Percentiles rank a stretch among this genome's conserved stretches.
phyloP scores from a whole-genome alignment of 2,329 filamentous ascomycete genomes.

The Microdochium bolleyi region DNA sequence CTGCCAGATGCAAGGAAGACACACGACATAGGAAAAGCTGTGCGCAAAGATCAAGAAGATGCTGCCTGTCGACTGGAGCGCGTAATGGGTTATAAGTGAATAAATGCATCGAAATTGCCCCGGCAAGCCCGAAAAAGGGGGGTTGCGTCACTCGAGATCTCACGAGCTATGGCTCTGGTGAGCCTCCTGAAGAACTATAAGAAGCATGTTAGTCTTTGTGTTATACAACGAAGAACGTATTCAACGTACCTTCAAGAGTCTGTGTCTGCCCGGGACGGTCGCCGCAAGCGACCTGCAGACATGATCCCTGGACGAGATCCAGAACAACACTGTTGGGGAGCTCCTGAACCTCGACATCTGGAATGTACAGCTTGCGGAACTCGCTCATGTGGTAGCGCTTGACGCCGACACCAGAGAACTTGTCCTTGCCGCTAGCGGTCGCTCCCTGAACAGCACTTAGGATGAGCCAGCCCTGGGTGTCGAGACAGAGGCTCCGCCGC shows the following conservation, averaged over 20 bases:
- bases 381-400: conserved; percentile 83
- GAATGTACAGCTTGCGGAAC: conserved; percentile 70
- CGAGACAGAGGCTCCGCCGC: conserved; percentile 78
- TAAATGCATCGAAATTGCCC: too few relatives aligned
- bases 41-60: too few relatives aligned
- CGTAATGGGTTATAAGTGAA: too few relatives aligned
- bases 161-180: conserved; percentile 2
- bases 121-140: too few relatives aligned
- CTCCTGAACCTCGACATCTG: conserved; percentile 88
- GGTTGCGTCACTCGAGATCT: too few relatives aligned
- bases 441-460: conserved; percentile 60
- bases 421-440: conserved; percentile 46
- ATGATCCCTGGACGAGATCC: conserved; percentile 53
- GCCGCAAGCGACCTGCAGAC: conserved; percentile 56
- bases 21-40: too few relatives aligned
- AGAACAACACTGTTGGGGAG: conserved; percentile 74
- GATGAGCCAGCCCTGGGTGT: conserved; percentile 75
- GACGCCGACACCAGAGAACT: conserved; percentile 33
- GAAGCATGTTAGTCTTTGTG: conserved; percentile 13
- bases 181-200: conserved; percentile 30
- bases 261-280: conserved; percentile 49
- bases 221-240: not conserved
- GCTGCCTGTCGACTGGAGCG: too few relatives aligned
- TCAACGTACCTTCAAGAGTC: conserved; percentile 43
- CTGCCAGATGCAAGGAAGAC: too few relatives aligned